A percentile compares a stretch with the other conserved stretches of the same genome.
Evolutionary conservation across 345 rosid genomes (phyloP).

Genomic region (Erodium maritimum): DNA sequence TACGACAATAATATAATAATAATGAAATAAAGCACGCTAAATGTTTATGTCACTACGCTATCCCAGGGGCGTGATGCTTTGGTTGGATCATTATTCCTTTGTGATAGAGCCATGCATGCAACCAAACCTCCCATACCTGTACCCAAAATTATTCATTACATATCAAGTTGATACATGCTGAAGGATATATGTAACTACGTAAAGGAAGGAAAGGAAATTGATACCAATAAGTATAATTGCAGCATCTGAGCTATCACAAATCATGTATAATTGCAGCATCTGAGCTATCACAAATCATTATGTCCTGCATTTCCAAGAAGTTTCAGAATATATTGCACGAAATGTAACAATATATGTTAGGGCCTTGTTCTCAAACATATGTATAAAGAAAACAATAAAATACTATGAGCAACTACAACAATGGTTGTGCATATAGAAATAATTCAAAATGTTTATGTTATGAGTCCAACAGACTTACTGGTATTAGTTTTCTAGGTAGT

Average conservation of each 20-base stretch:
- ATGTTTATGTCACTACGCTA: slow-evolving; percentile 30
- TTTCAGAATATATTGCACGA: slow-evolving; percentile 6
- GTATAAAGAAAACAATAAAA: not conserved
- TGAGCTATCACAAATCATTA: slow-evolving; percentile 97
- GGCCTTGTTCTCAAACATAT: not conserved
- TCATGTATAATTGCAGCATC: slow-evolving; percentile 81
- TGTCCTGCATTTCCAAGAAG: slow-evolving; percentile 40
- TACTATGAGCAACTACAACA: not conserved
- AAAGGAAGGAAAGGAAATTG: slow-evolving; percentile 8
- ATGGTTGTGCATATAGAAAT: slow-evolving; percentile 4
- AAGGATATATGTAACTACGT: slow-evolving; percentile 6
- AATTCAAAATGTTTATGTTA: slow-evolving; percentile 32
- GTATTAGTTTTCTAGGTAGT: too few relatives aligned
- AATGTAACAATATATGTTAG: not conserved
- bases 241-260: too few relatives aligned
- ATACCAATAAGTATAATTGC: slow-evolving; percentile 89
- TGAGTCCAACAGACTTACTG: too few relatives aligned
- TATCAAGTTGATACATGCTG: slow-evolving; percentile 6
- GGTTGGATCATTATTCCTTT: slow-evolving; percentile 75
- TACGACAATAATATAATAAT: not conserved
- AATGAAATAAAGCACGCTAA: slow-evolving; percentile 3
- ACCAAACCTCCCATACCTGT: slow-evolving; percentile 98
- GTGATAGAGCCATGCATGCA: slow-evolving; percentile 85
- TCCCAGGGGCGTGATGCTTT: slow-evolving; percentile 99
- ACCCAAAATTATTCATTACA: slow-evolving; percentile 12